Base-by-base conservation (phyloP, 257 asterid genomes). In the Nicotiana otophora region DNA sequence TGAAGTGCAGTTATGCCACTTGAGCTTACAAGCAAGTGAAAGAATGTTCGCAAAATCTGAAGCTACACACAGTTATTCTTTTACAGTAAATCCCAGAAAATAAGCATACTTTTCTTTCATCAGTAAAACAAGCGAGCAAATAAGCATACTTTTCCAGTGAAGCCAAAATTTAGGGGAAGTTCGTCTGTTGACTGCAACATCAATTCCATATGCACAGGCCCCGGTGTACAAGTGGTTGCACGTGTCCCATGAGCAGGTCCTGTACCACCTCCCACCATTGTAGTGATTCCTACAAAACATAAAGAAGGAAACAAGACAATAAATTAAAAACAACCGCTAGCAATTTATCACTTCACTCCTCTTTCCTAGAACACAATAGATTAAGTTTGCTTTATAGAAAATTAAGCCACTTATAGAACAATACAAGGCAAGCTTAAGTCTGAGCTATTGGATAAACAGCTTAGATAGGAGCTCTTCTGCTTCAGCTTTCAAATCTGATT, bases 161-260 rank as follows among this genome's bases (percentile, higher is more conserved):
- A 96, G 78, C 99, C 99, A 79, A 96, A 94, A 89, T 96, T 96
- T 83, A 96, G 92, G 63, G 99, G 99, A 81, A 96, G 70, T 57
- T 90, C 96, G 83, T 96, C 98, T 1, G 97, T 96, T 57, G 99
- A 90, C 84, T 92, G 98, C 92, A 96, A 85, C 99, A 96, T 96
- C 82, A 96, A 81, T 87, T 90, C 89, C 98, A 96, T 92, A 82
- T 96, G 98, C 65, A 88, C 85, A 77, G 92, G 94, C 36, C 95
- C 94, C 19, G 98, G 97, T 16, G 99, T 96, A 88, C 98, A 96
- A 83, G 99, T 96, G 54, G 99, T 96, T 84, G 99, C 99, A 60
- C 98, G 98, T 12, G 98, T 93, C 82, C 98, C 99, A 77, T 93
- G 78, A 82, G 99, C 97, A 84, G 99, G 98, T 86, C 99, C 98